These are phyloP conservation scores for Aspergillus sp. DNA, from an alignment of 2,329 filamentous ascomycete genomes.

Conservation along the genomic window DNA sequence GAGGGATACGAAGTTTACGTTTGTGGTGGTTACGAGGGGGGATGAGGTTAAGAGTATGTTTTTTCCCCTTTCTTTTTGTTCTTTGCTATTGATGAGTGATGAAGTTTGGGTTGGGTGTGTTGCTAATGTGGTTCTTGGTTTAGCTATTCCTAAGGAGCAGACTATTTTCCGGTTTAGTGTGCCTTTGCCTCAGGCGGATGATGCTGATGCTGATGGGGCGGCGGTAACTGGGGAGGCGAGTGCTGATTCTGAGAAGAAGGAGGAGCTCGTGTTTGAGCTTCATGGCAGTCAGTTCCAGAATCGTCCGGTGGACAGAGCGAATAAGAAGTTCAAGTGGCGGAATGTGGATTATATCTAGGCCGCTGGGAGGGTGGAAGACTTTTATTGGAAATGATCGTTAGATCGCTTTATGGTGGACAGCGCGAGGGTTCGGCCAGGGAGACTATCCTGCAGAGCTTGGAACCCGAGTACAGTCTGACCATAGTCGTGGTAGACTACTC, in stretches of 20 bases:
- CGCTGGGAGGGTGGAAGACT: neutral
- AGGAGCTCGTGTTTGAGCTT: constrained; percentile 74
- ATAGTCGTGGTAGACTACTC: neutral
- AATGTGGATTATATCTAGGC: constrained; percentile 72
- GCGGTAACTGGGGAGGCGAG: constrained; percentile 20
- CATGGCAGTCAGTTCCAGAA: constrained; percentile 85
- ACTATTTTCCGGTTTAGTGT: constrained; percentile 80
- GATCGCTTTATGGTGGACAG: neutral
- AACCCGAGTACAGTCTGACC: neutral
- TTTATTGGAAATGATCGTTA: neutral
- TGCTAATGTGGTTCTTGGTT: neutral
- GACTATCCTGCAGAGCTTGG: neutral
- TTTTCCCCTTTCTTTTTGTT: neutral
- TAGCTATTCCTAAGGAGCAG: constrained; percentile 82
- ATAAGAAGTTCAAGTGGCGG: constrained; percentile 87
- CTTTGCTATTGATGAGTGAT: no score
- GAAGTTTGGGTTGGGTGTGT: neutral
- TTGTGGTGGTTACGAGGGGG: constrained; percentile 76
- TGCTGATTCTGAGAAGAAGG: constrained; percentile 24
- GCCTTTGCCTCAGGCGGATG: constrained; percentile 45
- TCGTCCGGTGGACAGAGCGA: constrained; percentile 79
- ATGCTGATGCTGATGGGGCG: constrained; percentile 24
- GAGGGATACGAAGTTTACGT: constrained; percentile 80
- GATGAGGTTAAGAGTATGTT: constrained; percentile 68
- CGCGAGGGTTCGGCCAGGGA: neutral